Conservation (phyloP, 371 early-diverging fungal genomes). For the Mucor saturninus region DNA sequence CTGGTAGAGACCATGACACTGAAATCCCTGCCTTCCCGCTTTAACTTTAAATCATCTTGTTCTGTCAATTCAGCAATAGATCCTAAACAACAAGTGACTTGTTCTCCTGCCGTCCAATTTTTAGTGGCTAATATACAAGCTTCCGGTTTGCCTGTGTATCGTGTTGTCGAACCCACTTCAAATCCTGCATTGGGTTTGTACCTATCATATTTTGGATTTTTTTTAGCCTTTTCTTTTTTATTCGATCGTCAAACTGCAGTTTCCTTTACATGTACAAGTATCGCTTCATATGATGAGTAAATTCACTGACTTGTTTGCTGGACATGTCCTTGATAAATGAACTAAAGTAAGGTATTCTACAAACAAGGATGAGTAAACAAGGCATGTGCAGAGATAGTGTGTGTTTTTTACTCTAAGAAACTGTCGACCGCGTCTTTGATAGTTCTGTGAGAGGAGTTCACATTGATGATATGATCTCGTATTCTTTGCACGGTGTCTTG, state of each 20-base stretch:
- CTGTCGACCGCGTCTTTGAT: conserved; percentile 52
- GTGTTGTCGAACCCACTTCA: conserved; percentile 67
- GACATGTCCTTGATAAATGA: conserved; percentile 22
- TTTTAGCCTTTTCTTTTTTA: neutral
- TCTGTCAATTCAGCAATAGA: conserved; percentile 68
- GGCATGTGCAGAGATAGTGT: neutral
- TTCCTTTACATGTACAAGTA: conserved; percentile 39
- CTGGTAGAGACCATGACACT: conserved; percentile 81
- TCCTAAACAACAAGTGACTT: conserved; percentile 73
- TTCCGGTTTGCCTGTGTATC: conserved; percentile 72
- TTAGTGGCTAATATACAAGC: conserved; percentile 80
- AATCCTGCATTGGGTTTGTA: conserved; percentile 82
- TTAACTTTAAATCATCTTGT: conserved; percentile 68
- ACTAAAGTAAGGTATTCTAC: conserved; percentile 37
- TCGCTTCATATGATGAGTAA: conserved; percentile 34
- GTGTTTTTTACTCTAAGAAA: conserved; percentile 46
- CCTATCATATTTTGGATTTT: conserved; percentile 41
- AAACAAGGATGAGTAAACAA: neutral
- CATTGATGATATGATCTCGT: conserved; percentile 27
- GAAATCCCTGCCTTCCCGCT: conserved; percentile 73
- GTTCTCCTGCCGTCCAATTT: conserved; percentile 71
- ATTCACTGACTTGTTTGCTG: conserved; percentile 23
- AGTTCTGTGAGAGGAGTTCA: neutral
- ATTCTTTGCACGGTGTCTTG: conserved; percentile 43
- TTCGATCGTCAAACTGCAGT: neutral